Base-by-base conservation (phyloP, 2,329 filamentous ascomycete species). In the Ilyonectria robusta region DNA sequence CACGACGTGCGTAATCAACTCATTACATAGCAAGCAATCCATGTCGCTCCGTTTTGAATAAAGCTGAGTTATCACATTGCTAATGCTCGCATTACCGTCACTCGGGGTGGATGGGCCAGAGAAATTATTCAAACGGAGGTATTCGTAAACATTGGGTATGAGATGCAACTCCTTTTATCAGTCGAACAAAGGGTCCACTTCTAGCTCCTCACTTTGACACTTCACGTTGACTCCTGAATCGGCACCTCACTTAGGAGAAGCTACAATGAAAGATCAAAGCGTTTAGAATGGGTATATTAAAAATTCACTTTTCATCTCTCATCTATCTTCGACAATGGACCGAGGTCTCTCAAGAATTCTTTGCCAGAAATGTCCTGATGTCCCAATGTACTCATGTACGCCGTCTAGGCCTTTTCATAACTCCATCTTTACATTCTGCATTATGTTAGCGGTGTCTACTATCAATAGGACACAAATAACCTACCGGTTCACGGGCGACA, bases 401-500 rank as follows among this genome's bases (percentile, higher is more conserved):
- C 46, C 53, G 33, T 58, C 37, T 37, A 35, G 35, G 58, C 21
- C n/a, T 31, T 11, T 10, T 60, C 37, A 65, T n/a, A 55, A 21
- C 35, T 31, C 31, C 42, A 31, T 53, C 44, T 23, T 75, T 76
- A 76, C 74, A 76, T 76, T 69, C 74, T 76, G 5, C 29, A 37
- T 35, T 66, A 8, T 5, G 44, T 76, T 63, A 76, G 74, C 29
- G 21, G 15, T 44, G 0, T 1, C 2, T 6, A 11, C 8, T 2
- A 7, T 9, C 15, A 2, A 6, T 19, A n/a, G 2, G 5, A 37
- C 7, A 21, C 2, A 10, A 1, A 5, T 8, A 53, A 74, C 75
- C 48, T 76, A 81, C 79, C 81, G 78, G 68, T 95, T 91, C 54
- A 97, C 91, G 10, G 94, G 94, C 59, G 85, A 90, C 78, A 97